A percentile compares a stretch with the other conserved stretches of the same genome.
phyloP scores from a whole-genome alignment of 208 protist genomes.

The Trichomonas tenax region DNA sequence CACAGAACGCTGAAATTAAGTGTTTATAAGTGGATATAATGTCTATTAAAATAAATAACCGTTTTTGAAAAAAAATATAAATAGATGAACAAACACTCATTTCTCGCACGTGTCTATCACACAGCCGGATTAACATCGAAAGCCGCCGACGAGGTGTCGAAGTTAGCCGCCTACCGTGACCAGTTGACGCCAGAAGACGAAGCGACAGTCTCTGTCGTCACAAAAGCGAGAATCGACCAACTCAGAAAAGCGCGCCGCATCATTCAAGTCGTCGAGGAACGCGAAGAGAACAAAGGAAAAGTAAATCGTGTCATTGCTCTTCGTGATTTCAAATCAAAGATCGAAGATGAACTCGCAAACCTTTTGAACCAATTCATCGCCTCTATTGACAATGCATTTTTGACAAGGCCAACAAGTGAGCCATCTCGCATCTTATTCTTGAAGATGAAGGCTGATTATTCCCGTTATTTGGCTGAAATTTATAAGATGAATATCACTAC shows the following conservation, averaged over 20 bases:
- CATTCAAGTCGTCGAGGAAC: not conserved
- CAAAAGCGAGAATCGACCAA: not conserved
- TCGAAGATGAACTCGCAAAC: not conserved
- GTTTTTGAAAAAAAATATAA: not conserved
- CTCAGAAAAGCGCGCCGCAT: not conserved
- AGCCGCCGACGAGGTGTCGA: not conserved
- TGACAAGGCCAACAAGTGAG: not conserved
- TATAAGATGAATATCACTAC: not conserved
- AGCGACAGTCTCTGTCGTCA: slow-evolving; percentile 7
- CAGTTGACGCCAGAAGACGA: not conserved
- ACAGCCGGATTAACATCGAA: not conserved
- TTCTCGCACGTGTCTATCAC: not conserved
- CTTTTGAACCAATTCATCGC: not conserved
- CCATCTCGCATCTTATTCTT: slow-evolving; percentile 12
- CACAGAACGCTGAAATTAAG: too few species aligned
- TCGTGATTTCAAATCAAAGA: not conserved
- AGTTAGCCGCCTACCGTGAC: not conserved
- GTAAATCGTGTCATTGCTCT: slow-evolving; percentile 2
- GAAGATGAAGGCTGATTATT: slow-evolving; percentile 17
- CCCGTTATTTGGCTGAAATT: not conserved
- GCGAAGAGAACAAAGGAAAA: slow-evolving; percentile 12
- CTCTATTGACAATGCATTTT: not conserved
- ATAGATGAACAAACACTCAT: not conserved
- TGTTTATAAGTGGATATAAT: too few species aligned
- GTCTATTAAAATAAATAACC: not conserved